Percentiles rank a stretch among this genome's conserved stretches.
phyloP scores from a whole-genome alignment of 208 protist genomes.

The Ichthyophonus hoferi region DNA sequence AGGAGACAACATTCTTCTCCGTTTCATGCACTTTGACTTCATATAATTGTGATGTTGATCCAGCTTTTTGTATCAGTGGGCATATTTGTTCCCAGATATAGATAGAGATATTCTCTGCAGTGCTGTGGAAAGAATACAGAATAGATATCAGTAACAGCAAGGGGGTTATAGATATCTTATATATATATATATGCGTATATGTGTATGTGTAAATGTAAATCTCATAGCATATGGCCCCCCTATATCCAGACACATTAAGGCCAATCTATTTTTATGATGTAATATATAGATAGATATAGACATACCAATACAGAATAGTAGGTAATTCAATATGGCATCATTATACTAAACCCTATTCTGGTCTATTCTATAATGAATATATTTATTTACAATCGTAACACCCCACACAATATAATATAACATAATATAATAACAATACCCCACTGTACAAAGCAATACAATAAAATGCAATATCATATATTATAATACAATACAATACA shows the following conservation, averaged over 20 bases:
- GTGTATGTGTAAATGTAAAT: too few species aligned
- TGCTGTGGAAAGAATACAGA: slow-evolving; percentile 27
- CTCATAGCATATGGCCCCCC: neutral
- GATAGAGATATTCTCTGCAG: slow-evolving; percentile 52
- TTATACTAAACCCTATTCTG: too few species aligned
- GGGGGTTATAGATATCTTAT: neutral
- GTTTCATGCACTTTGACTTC: slow-evolving; percentile 49
- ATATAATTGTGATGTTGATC: slow-evolving; percentile 30
- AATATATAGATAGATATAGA: neutral
- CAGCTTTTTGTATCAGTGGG: slow-evolving; percentile 2
- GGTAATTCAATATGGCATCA: too few species aligned
- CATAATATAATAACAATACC: too few species aligned
- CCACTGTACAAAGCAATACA: too few species aligned
- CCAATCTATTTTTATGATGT: neutral
- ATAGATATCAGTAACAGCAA: neutral
- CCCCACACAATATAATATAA: too few species aligned
- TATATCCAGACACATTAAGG: neutral
- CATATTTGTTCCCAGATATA: slow-evolving; percentile 41
- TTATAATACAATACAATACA: too few species aligned
- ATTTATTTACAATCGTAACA: too few species aligned
- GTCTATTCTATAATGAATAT: too few species aligned
- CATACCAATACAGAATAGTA: too few species aligned
- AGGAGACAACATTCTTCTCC: slow-evolving; percentile 44
- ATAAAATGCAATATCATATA: too few species aligned
- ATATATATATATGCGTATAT: too few species aligned